phyloP scores from a whole-genome alignment of 1,284 basidiomycete genomes.

The Moesziomyces parantarcticus region DNA sequence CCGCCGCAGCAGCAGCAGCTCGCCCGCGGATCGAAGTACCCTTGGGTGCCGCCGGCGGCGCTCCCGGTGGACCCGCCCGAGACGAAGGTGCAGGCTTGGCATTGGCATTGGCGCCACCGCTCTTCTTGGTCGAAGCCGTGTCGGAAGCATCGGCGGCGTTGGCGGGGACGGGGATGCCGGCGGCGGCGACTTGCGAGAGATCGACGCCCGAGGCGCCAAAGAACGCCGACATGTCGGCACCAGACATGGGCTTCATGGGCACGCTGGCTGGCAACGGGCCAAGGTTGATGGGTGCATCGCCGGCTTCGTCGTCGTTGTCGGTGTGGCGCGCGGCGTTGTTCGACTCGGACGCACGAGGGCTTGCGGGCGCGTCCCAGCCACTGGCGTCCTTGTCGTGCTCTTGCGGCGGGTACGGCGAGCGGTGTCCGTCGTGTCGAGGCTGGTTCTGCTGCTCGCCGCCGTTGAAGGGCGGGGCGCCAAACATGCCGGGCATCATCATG shows the following conservation, averaged over 20 bases:
- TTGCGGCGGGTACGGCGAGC: constrained; percentile 22
- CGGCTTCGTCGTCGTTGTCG: constrained; percentile 1
- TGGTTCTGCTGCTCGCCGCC: constrained; percentile 22
- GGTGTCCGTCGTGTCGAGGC: constrained; percentile 13
- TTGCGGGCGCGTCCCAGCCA: constrained; percentile 20
- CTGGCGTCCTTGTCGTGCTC: constrained; percentile 3
- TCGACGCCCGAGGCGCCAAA: constrained; percentile 43
- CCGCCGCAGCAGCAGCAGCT: constrained; percentile 23
- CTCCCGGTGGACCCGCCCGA: background rate
- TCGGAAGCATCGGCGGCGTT: background rate
- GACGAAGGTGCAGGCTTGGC: constrained; percentile 13
- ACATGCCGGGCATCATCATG: constrained; percentile 46
- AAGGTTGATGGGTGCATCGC: constrained; percentile 3
- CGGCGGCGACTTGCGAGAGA: constrained; percentile 31
- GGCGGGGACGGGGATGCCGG: constrained; percentile 8
- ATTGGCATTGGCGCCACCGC: constrained; percentile 2
- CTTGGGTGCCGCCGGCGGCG: constrained; percentile 13
- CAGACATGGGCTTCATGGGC: constrained; percentile 29
- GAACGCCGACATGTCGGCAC: constrained; percentile 44
- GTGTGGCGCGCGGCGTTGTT: constrained; percentile 14
- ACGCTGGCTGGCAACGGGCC: constrained; percentile 2
- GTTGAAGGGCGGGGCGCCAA: constrained; percentile 24
- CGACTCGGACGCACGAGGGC: constrained; percentile 2
- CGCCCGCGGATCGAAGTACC: constrained; percentile 41
- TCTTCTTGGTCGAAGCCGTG: background rate